Evolutionary conservation across 495 filamentous ascomycete genomes (phyloP).

Genomic region (Penicillium bialowiezense): DNA sequence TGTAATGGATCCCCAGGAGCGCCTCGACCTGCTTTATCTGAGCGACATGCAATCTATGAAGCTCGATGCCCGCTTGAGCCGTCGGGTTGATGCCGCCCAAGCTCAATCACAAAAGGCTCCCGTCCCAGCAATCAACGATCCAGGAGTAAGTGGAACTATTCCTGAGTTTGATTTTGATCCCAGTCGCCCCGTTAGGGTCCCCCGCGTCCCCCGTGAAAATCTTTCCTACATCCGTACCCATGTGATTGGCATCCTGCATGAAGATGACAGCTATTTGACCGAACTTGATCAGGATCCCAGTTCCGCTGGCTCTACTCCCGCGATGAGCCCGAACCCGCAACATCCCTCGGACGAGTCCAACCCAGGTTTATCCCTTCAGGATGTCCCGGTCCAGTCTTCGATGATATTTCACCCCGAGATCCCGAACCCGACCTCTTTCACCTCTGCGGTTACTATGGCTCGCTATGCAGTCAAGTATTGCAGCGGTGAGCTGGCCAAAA

Average conservation of each 20-base stretch:
- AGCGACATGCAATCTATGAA: constrained; percentile 18
- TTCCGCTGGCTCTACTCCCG: too few species aligned
- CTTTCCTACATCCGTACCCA: constrained; percentile 2
- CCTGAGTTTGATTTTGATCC: neutral
- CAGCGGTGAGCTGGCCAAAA: constrained; percentile 38
- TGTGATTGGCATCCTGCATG: neutral
- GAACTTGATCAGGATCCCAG: neutral
- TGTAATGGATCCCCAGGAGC: constrained; percentile 23
- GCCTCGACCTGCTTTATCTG: constrained; percentile 26
- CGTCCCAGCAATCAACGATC: neutral
- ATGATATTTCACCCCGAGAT: neutral
- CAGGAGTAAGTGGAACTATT: neutral
- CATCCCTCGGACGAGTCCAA: neutral
- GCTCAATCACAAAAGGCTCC: neutral
- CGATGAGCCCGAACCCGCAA: neutral
- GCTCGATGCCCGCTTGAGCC: constrained; percentile 19
- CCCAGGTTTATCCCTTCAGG: neutral
- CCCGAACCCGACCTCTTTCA: constrained; percentile 44
- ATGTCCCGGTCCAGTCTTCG: neutral
- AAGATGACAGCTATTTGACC: neutral
- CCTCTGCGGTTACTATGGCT: constrained; percentile 55
- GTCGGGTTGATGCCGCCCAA: neutral
- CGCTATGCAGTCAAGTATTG: constrained; percentile 62
- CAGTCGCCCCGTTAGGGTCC: neutral
- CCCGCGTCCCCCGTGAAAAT: neutral